Base-by-base conservation (phyloP, 2,329 filamentous ascomycete species). In the Lasiodiplodia sp. region DNA sequence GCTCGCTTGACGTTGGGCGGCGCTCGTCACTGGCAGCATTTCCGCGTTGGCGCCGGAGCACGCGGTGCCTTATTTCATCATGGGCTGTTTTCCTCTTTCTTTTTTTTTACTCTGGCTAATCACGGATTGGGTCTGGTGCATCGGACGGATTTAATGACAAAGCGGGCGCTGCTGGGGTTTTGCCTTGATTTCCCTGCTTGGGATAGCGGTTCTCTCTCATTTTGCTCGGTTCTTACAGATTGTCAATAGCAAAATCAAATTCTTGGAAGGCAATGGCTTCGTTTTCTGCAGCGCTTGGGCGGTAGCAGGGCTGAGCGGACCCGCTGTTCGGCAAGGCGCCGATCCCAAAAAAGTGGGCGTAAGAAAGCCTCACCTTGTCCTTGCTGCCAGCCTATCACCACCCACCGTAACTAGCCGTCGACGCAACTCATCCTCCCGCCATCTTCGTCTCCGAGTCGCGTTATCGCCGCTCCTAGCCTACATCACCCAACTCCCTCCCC, bases 341-440 rank as follows among this genome's bases (percentile, higher is more conserved):
- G 65, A 58, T 49, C 65, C 31, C 38, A 31, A 60, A 58, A 38
- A 38, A 56, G 52, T 47, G 65, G 55, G 65, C 60, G 44, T 21
- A 38, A 64, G 60, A 64, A 64, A 64, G 60, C 60, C 60, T 64
- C 60, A 40, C 60, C 55, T 67, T 52, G 65, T 67, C 65, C 40
- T 52, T 49, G 40, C 21, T 52, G 40, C 56, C 65, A 67, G 53
- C 65, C 47, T 52, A 67, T 58, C 65, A 67, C 55, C 55, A 67
- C 44, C 65, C 65, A 52, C 55, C 65, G 65, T 34, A 55, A 55
- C 51, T 28, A 49, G 55, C 55, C 55, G 55, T 60, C 44, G 23
- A 52, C 47, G 55, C 65, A 16, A 25, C 44, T 44, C 52, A 44
- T 60, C 55, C 65, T 47, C 25, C 65, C 55, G 47, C 53, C 65